A percentile compares a stretch with the other conserved stretches of the same genome.
Conservation (phyloP, 2,329 filamentous ascomycete species). For the Calonectria crousiana region DNA sequence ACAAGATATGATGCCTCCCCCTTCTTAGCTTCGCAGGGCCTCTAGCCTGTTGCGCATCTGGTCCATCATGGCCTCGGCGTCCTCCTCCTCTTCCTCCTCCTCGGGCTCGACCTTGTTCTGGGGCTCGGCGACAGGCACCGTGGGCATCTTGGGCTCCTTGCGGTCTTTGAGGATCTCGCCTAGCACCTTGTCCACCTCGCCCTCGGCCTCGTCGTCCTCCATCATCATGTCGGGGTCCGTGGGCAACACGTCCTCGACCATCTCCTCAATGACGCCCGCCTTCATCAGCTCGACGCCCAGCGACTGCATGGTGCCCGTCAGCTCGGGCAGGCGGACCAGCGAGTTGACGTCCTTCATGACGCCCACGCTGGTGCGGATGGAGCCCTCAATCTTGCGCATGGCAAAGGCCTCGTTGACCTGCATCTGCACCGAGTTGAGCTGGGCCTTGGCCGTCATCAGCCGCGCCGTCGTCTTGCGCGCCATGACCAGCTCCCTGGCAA, state of each 20-base stretch:
- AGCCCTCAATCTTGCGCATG: conserved; percentile 94
- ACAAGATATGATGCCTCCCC: background rate
- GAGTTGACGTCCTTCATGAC: conserved; percentile 98
- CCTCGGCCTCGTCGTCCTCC: conserved; percentile 80
- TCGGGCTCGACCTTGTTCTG: conserved; percentile 64
- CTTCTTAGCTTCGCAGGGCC: conserved; percentile 82
- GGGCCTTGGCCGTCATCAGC: conserved; percentile 88
- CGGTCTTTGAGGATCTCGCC: conserved; percentile 90
- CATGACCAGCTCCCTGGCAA: conserved; percentile 88
- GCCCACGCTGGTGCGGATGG: conserved; percentile 84
- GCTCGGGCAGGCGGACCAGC: conserved; percentile 84
- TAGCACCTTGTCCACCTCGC: conserved; percentile 92
- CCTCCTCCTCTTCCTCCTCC: conserved; percentile 75
- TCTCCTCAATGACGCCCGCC: conserved; percentile 97
- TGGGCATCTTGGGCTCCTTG: conserved; percentile 70
- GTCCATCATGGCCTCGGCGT: conserved; percentile 90
- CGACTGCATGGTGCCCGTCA: conserved; percentile 90
- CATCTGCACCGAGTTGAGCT: conserved; percentile 94
- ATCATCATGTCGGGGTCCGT: conserved; percentile 77
- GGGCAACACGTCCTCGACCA: conserved; percentile 90
- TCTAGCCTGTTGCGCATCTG: conserved; percentile 95
- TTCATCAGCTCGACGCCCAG: conserved; percentile 89
- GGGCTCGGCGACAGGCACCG: conserved; percentile 67
- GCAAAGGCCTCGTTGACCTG: conserved; percentile 98
- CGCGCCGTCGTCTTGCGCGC: conserved; percentile 81